phyloP scores from a whole-genome alignment of 2,329 filamentous ascomycete species.

The Stachybotrys chlorohalonatus region DNA sequence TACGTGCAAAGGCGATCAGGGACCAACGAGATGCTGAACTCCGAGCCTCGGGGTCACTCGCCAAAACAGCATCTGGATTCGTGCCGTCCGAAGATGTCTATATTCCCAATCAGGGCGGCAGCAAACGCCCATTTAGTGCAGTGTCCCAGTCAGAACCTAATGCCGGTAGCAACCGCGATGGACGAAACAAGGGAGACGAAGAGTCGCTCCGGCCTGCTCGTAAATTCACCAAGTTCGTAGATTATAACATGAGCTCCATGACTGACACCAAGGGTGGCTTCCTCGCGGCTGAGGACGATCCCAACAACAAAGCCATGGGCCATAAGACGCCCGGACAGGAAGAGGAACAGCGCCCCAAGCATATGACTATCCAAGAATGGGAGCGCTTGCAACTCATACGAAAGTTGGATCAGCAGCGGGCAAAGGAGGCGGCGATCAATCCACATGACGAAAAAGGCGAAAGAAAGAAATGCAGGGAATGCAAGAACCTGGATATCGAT shows the following conservation, averaged over 20 bases:
- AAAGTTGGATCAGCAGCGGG: slow-evolving; percentile 61
- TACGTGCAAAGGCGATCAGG: slow-evolving; percentile 80
- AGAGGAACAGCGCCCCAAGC: slow-evolving; percentile 59
- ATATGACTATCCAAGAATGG: slow-evolving; percentile 91
- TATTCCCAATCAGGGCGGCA: slow-evolving; percentile 30
- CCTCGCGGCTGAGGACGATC: slow-evolving; percentile 82
- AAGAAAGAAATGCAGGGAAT: slow-evolving; percentile 75
- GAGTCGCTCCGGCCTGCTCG: slow-evolving; percentile 61
- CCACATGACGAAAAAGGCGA: slow-evolving; percentile 54
- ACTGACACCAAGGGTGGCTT: slow-evolving; percentile 97
- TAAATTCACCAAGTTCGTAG: slow-evolving; percentile 90
- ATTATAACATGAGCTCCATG: slow-evolving; percentile 98
- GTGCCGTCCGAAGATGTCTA: slow-evolving; percentile 58
- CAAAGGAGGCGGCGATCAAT: slow-evolving; percentile 81
- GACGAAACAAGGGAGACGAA: slow-evolving; percentile 39
- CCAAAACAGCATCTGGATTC: slow-evolving; percentile 57
- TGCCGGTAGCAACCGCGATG: slow-evolving; percentile 61
- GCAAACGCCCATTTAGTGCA: slow-evolving; percentile 63
- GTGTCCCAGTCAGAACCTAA: slow-evolving; percentile 40
- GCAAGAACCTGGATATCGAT: slow-evolving; percentile 77
- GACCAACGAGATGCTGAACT: slow-evolving; percentile 61
- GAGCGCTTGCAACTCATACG: slow-evolving; percentile 70
- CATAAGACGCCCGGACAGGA: slow-evolving; percentile 28
- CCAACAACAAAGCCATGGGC: slow-evolving; percentile 67
- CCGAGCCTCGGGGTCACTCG: slow-evolving; percentile 33